Percentiles rank a stretch among this genome's conserved stretches.
Conservation (phyloP, 768 basidiomycete genomes). For the Ramaria rubella region DNA sequence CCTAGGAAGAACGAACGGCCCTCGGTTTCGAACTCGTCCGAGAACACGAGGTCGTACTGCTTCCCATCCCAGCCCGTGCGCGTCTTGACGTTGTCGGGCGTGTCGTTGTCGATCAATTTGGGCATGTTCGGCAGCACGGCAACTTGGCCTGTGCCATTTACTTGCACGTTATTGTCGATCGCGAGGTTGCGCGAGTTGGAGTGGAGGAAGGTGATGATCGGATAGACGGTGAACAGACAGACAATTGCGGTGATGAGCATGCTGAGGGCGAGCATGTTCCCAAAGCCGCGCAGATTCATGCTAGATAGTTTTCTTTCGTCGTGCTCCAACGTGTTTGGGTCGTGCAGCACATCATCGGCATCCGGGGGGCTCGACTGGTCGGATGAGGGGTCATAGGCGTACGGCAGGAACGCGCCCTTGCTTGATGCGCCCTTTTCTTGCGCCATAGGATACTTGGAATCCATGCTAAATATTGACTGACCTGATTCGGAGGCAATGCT, state of each 20-base stretch:
- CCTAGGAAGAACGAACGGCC: constrained; percentile 67
- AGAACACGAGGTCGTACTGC: constrained; percentile 66
- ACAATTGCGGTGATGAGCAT: constrained; percentile 57
- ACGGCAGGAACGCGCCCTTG: constrained; percentile 47
- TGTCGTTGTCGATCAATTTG: constrained; percentile 61
- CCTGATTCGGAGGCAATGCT: constrained; percentile 47
- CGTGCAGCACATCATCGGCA: constrained; percentile 74
- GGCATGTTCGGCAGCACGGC: constrained; percentile 50
- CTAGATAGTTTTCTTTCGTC: constrained; percentile 27
- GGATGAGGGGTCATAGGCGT: constrained; percentile 59
- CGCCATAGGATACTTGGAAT: constrained; percentile 57
- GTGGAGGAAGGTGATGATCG: constrained; percentile 49
- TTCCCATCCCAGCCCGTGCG: constrained; percentile 69
- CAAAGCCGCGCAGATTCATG: constrained; percentile 42
- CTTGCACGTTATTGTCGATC: constrained; percentile 56
- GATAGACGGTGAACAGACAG: constrained; percentile 75
- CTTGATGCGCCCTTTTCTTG: constrained; percentile 21
- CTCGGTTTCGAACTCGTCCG: constrained; percentile 74
- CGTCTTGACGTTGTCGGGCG: constrained; percentile 50
- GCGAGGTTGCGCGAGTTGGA: constrained; percentile 29
- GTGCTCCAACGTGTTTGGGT: constrained; percentile 36
- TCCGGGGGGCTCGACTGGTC: constrained; percentile 52
- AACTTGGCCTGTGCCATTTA: constrained; percentile 66
- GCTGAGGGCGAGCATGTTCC: constrained; percentile 66
- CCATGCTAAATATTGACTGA: constrained; percentile 44